Percentiles rank a stretch among this genome's conserved stretches.
These are phyloP conservation scores for Gracilaria caudata DNA, from an alignment of 23 red algal species.

Conservation along the genomic window DNA sequence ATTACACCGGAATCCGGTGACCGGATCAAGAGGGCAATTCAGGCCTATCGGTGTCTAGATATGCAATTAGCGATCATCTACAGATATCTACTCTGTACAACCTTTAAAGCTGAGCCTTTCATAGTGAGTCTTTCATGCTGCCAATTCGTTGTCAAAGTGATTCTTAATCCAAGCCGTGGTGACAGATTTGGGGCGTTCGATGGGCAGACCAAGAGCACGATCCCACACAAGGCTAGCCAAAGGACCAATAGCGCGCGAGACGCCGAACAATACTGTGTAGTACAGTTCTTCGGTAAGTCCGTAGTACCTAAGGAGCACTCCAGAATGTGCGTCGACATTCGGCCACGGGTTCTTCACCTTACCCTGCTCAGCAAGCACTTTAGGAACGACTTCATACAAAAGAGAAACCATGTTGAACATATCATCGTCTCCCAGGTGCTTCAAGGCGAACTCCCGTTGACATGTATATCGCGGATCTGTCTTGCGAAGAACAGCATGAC, in stretches of 20 bases:
- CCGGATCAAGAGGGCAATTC: too few species aligned
- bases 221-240: constrained; percentile 95
- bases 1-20: too few species aligned
- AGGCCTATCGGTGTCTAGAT: too few species aligned
- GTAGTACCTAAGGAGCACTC: constrained; percentile 89
- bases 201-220: constrained; percentile 89
- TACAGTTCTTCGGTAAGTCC: constrained; percentile 87
- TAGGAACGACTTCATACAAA: constrained; percentile 95
- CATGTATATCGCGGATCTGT: constrained; percentile 96
- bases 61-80: too few species aligned
- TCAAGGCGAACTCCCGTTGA: constrained; percentile 96
- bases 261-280: constrained; percentile 97
- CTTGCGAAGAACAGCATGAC: constrained; percentile 92
- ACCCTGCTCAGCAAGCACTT: constrained; percentile 89
- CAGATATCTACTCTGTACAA: too few species aligned
- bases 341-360: constrained; percentile 99
- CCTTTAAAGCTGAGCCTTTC: too few species aligned
- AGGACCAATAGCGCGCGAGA: constrained; percentile 88
- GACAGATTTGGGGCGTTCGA: constrained; percentile 92
- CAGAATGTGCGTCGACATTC: constrained; percentile 97
- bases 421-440: constrained; percentile 88
- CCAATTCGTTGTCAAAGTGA: constrained; percentile 68
- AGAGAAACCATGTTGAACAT: constrained; percentile 95
- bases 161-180: constrained; percentile 88
- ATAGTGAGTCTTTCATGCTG: background rate